Percentiles rank a stretch among this genome's conserved stretches.
These are phyloP conservation scores for Cubamyces sp. DNA, from an alignment of 768 basidiomycete genomes.

Conservation along the genomic window DNA sequence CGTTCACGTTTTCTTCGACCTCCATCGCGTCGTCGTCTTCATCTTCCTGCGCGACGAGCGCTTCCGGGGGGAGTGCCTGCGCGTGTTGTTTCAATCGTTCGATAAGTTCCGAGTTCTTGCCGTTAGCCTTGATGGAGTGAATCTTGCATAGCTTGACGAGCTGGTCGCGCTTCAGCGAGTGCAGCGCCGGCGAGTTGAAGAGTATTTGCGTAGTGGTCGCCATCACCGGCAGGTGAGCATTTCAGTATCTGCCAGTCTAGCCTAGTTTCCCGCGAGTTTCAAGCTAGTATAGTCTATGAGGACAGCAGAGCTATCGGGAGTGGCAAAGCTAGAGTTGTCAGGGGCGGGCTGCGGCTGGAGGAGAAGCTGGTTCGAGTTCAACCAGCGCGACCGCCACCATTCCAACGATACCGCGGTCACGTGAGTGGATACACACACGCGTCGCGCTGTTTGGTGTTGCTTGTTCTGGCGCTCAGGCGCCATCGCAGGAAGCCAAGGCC, in stretches of 20 bases:
- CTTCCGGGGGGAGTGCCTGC: conserved; percentile 58
- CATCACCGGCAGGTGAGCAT: conserved; percentile 42
- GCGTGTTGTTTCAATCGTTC: conserved; percentile 71
- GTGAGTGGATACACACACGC: conserved; percentile 7
- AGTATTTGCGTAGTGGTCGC: conserved; percentile 78
- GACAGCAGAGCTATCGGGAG: background rate
- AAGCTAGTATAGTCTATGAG: background rate
- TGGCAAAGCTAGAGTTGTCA: background rate
- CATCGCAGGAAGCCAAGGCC: too few relatives aligned
- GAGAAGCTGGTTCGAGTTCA: conserved; percentile 8
- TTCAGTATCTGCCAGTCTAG: background rate
- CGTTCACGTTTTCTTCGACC: conserved; percentile 30
- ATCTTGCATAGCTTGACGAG: conserved; percentile 86
- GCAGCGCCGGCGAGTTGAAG: conserved; percentile 82
- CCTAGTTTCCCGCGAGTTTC: background rate
- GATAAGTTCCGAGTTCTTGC: conserved; percentile 79
- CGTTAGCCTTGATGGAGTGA: conserved; percentile 76
- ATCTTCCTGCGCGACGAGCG: conserved; percentile 38
- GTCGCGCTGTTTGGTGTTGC: conserved; percentile 10
- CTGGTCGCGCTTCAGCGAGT: conserved; percentile 83
- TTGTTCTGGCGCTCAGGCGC: conserved; percentile 1
- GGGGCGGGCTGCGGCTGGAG: background rate
- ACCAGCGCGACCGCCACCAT: conserved; percentile 14
- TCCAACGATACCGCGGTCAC: conserved; percentile 19
- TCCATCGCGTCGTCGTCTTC: conserved; percentile 34